Percentiles rank a stretch among this genome's conserved stretches.
Evolutionary conservation across 2,329 filamentous ascomycete genomes (phyloP).

Genomic region (Coniella vitis): DNA sequence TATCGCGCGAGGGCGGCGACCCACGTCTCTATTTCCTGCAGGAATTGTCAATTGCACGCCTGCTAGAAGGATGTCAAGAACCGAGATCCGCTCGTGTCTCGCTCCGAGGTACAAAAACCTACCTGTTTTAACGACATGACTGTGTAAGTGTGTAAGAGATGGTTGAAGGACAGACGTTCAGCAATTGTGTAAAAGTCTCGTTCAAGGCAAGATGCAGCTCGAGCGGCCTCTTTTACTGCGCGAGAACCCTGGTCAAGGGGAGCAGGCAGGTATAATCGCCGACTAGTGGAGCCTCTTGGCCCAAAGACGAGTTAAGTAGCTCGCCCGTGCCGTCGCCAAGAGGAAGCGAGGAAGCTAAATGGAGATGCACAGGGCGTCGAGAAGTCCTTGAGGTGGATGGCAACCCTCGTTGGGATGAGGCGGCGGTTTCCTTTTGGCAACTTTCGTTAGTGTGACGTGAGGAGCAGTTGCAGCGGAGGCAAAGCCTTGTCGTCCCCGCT

Average conservation of each 20-base stretch:
- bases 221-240: not conserved
- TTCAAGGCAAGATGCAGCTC: not conserved
- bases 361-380: not conserved
- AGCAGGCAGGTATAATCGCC: too few species aligned
- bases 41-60: constrained; percentile 2
- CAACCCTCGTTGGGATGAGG: constrained; percentile 1
- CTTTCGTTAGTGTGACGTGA: constrained; percentile 12
- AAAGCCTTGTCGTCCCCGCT: constrained; percentile 9
- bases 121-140: constrained; percentile 38
- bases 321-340: too few species aligned
- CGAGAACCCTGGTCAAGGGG: too few species aligned
- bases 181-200: constrained; percentile 8
- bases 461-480: constrained; percentile 8
- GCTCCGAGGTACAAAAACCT: not conserved
- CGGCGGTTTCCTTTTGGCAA: constrained; percentile 1
- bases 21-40: constrained; percentile 97
- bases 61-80: not conserved
- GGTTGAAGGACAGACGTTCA: constrained; percentile 6
- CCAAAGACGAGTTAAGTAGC: too few species aligned
- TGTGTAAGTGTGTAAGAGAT: constrained; percentile 1
- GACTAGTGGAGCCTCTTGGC: not conserved
- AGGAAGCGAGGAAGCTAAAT: not conserved
- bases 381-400: not conserved
- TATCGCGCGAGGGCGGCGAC: constrained; percentile 85
- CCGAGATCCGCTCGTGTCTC: not conserved